A percentile compares a stretch with the other conserved stretches of the same genome.
These are phyloP conservation scores for Nyssa sinensis DNA, from an alignment of 148 eudicot genomes.

Conservation along the genomic window DNA sequence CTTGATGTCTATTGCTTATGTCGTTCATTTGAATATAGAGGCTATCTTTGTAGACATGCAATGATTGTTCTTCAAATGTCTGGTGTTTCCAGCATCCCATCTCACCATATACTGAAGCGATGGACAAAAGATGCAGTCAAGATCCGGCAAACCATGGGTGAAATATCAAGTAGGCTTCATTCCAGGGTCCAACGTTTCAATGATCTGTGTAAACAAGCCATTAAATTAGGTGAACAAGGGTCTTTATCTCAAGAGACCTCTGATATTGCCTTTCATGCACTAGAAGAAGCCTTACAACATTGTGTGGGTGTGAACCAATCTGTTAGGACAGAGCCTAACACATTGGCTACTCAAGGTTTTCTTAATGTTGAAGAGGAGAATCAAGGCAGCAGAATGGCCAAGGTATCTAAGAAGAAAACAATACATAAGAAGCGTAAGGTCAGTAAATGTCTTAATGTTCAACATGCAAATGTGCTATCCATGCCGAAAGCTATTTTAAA, in stretches of 20 bases:
- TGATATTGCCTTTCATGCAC: constrained; percentile 8
- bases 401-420: neutral
- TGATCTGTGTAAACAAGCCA: constrained; percentile 20
- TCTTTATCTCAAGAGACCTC: constrained; percentile 24
- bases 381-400: neutral
- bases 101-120: too few species aligned
- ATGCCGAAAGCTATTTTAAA: neutral
- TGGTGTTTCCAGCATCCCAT: too few species aligned
- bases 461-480: neutral
- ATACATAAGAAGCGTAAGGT: constrained; percentile 3
- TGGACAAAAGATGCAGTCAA: constrained; percentile 27
- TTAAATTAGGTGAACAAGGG: constrained; percentile 25
- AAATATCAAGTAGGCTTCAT: neutral
- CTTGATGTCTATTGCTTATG: too few species aligned
- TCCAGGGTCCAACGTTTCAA: constrained; percentile 14
- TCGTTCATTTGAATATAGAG: too few species aligned
- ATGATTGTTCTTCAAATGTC: too few species aligned
- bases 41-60: too few species aligned
- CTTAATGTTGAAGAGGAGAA: constrained; percentile 1
- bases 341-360: neutral
- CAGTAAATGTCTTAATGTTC: neutral
- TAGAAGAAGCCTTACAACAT: constrained; percentile 18
- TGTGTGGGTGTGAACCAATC: constrained; percentile 16
- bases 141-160: neutral
- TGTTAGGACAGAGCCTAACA: neutral